Base-by-base conservation (phyloP, 805 yeast genomes). In the Cyberlindnera saturnus region DNA sequence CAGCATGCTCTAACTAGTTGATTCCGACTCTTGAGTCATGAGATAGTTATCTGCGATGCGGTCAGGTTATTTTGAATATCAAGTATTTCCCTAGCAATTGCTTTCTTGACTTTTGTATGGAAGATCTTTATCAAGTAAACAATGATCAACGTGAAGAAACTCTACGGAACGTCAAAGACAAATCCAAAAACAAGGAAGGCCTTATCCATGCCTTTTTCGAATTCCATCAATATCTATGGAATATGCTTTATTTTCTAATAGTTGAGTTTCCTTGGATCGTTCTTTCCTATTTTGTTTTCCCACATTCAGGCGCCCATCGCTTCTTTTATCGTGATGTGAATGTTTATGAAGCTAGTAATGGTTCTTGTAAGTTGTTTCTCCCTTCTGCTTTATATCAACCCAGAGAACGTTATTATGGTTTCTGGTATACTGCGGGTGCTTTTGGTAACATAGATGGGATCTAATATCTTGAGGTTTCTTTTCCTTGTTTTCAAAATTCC, bases 111-210 rank as follows among this genome's bases (percentile, higher is more conserved):
- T 19, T 3, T 19, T 19, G 8, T 19, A 23, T 23, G 28, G 3
- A 23, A 23, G 11, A 9, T 8, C 10, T 23, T 23, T 13, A 23
- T 23, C 13, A 8, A 8, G 11, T 4, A 8, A 23, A 23, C 23
- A 33, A 33, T 17, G 36, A 15, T 82, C 82, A 23, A 53, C 59
- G 16, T 58, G 70, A 1, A 82, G 82, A 34, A 65, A 64, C 44
- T 60, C 9, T 58, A 50, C 46, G 43, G 40, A 34, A 47, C 53
- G 9, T 62, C 63, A 6, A 54, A 40, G 32, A 42, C 59, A 15
- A 60, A 61, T 40, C 62, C 58, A 17, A 48, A 44, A 36, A 59
- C 55, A 16, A 42, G 52, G n/a, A 61, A 60, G 41, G 60, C 62
- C 1, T 38, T 45, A 16, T 37, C 55, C 1, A 55, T 61, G 11